Percentiles rank a stretch among this genome's conserved stretches.
These are phyloP conservation scores for Fusarium oligoseptatum DNA, from an alignment of 2,329 filamentous ascomycete species.

Conservation along the genomic window DNA sequence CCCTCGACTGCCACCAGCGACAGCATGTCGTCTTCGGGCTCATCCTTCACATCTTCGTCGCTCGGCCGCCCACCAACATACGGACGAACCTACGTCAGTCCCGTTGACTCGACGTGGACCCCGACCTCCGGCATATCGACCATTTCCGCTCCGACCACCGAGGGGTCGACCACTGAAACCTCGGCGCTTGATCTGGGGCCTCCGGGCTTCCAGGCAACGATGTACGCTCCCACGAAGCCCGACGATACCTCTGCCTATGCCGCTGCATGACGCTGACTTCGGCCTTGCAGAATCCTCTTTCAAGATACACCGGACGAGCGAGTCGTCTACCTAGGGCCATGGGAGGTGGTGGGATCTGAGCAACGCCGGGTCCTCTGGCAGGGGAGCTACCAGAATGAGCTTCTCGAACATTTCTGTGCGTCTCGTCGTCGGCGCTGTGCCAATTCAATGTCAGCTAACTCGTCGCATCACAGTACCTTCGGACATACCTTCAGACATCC, in stretches of 20 bases:
- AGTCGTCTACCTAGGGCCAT: slow-evolving; percentile 66
- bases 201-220: slow-evolving; percentile 67
- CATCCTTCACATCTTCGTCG: slow-evolving; percentile 63
- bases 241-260: slow-evolving; percentile 15
- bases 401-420: slow-evolving; percentile 65
- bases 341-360: slow-evolving; percentile 63
- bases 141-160: slow-evolving; percentile 58
- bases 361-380: slow-evolving; percentile 66
- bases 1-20: slow-evolving; percentile 45
- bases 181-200: slow-evolving; percentile 65
- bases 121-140: slow-evolving; percentile 60
- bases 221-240: slow-evolving; percentile 53
- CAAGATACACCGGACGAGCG: slow-evolving; percentile 63
- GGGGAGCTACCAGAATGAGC: slow-evolving; percentile 65
- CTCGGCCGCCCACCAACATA: slow-evolving; percentile 58
- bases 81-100: slow-evolving; percentile 58
- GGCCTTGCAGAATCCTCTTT: slow-evolving; percentile 59
- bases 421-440: slow-evolving; percentile 18
- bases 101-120: slow-evolving; percentile 61
- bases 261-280: slow-evolving; percentile 41
- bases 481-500: slow-evolving; percentile 58
- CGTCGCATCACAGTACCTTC: slow-evolving; percentile 56
- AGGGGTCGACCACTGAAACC: slow-evolving; percentile 53
- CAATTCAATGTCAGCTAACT: slow-evolving; percentile 18
- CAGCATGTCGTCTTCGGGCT: slow-evolving; percentile 62